These are phyloP conservation scores for Ballota nigra DNA, from an alignment of 257 asterid genomes.

Conservation along the genomic window DNA sequence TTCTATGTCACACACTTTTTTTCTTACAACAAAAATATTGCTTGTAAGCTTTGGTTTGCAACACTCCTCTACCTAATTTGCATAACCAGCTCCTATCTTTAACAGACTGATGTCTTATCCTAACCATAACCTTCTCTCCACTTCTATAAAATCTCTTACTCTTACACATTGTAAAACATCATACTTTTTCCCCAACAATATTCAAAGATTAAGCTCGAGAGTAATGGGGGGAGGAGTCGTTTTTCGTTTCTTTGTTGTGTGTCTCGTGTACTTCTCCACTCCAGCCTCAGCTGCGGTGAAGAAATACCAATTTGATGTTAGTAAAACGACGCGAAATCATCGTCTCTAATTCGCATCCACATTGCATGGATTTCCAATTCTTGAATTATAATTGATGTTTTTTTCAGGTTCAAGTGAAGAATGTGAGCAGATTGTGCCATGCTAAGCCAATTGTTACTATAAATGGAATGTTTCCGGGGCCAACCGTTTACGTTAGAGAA, in stretches of 20 bases:
- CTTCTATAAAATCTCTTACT: conserved; percentile 23
- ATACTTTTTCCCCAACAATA: neutral
- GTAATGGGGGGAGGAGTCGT: conserved; percentile 18
- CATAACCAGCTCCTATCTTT: conserved; percentile 20
- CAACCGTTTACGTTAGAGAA: conserved; percentile 52
- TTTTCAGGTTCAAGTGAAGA: conserved; percentile 44
- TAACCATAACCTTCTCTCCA: conserved; percentile 21
- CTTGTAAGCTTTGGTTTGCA: conserved; percentile 41
- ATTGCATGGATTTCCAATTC: neutral
- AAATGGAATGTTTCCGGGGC: conserved; percentile 60
- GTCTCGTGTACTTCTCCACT: conserved; percentile 10
- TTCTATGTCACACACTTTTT: neutral
- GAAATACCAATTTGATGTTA: conserved; percentile 39
- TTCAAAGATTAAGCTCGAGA: neutral
- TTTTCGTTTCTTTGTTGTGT: conserved; percentile 16
- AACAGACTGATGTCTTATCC: conserved; percentile 38
- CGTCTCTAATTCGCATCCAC: neutral
- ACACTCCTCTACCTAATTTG: conserved; percentile 29
- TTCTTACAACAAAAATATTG: conserved; percentile 35
- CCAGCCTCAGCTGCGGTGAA: conserved; percentile 39
- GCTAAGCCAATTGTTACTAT: conserved; percentile 52
- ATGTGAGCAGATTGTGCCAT: conserved; percentile 50
- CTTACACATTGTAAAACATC: neutral
- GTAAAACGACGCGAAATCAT: neutral
- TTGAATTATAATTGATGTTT: neutral